Evolutionary conservation across 78 protist genomes (phyloP), one percentile per base, ranked within the genome.

Genomic region (Speleostelium caveatum): DNA sequence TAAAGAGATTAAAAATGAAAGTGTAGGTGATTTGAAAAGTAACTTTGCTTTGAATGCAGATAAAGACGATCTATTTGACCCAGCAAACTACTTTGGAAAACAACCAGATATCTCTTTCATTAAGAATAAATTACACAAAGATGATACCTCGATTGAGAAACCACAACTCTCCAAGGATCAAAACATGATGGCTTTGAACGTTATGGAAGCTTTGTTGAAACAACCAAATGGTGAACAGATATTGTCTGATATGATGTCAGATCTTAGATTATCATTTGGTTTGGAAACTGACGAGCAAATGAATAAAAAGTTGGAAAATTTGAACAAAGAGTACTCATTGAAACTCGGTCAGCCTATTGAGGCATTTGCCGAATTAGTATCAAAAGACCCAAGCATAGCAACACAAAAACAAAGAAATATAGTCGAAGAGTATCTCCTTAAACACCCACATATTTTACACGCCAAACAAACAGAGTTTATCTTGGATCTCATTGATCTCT

Each of bases 371-470:
- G 26, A 73, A 71, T 16, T n/a, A 7, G 3, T 38, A 21, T 35
- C 33, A 58, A 16, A 69, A 0, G 53, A 67, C 30, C 22, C 22
- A 0, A 3, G 38, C 12, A 5, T 1, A 2, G 19, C 59, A 26
- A 36, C 3, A 4, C n/a, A 17, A n/a, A 6, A 51, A 4, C 80
- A 83, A 39, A 22, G 73, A 26, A 36, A 41, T 0, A 42, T 83
- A 14, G 61, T 69, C 36, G 26, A 26, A 1, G 79, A 71, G 38
- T 83, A 83, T 39, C 32, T 59, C 30, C 66, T 56, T 24, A 62
- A 36, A 32, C 78, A 83, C 26, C 91, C 91, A 69, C 69, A 68
- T 75, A 30, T 83, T 28, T 56, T 42, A 22, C 66, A 83, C 79
- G 38, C 53, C 28, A 73, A 75, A 36, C 91, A 83, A 71, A 67